Percentiles rank a stretch among this genome's conserved stretches.
Evolutionary conservation across 1,139 yeast genomes (phyloP).

Genomic region (Kodamaea plutei): DNA sequence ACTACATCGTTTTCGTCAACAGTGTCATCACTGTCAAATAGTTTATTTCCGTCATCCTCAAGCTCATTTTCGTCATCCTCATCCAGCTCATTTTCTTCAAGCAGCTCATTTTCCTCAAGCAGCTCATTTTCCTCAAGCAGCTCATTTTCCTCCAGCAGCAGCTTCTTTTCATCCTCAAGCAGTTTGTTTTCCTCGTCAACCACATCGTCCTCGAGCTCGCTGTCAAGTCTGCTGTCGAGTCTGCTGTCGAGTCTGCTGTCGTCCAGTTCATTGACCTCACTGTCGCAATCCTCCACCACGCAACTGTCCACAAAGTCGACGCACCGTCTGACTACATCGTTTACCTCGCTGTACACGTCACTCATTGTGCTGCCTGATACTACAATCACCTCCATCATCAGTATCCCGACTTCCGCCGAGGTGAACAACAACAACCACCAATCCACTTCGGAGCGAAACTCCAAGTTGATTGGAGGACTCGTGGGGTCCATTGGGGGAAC

Average conservation of each 20-base stretch:
- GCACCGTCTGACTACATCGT: too few species aligned
- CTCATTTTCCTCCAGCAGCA: too few species aligned
- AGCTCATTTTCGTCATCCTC: constrained; percentile 3
- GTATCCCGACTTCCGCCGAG: constrained; percentile 32
- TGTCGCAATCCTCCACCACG: constrained; percentile 14
- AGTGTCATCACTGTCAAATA: constrained; percentile 1
- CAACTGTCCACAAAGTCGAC: too few species aligned
- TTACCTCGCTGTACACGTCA: constrained; percentile 24
- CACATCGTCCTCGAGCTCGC: constrained; percentile 8
- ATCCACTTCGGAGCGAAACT: constrained; percentile 23
- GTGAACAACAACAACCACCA: constrained; percentile 10
- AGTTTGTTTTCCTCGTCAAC: constrained; percentile 12
- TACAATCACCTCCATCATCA: constrained; percentile 40
- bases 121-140: constrained; percentile 5
- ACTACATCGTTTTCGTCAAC: constrained; percentile 1
- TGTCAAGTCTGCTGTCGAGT: too few species aligned
- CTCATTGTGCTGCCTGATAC: constrained; percentile 26
- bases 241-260: too few species aligned
- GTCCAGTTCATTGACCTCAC: too few species aligned
- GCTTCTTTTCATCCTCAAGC: constrained; percentile 8
- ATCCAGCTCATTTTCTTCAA: constrained; percentile 1
- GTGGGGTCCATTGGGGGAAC: constrained; percentile 49
- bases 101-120: constrained; percentile 4
- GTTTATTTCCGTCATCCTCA: constrained; percentile 2
- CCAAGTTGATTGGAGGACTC: constrained; percentile 43